phyloP scores from a whole-genome alignment of 192 early-diverging fungal genomes.

The Umbelopsis sp. region DNA sequence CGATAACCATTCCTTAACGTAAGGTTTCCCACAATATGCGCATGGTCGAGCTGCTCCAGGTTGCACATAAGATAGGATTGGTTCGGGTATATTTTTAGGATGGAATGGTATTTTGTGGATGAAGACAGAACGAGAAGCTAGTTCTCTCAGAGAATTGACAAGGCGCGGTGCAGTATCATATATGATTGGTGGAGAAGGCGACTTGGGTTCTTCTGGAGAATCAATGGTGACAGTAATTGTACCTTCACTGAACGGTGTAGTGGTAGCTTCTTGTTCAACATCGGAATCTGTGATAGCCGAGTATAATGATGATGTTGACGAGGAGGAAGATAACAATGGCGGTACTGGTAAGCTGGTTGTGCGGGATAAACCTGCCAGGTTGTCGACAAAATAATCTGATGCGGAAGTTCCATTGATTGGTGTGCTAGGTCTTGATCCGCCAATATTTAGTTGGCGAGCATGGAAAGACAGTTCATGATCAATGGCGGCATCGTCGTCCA shows the following conservation, averaged over 20 bases:
- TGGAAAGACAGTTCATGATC: constrained; percentile 36
- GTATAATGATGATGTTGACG: not conserved
- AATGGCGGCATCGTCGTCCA: constrained; percentile 35
- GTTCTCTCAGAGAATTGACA: constrained; percentile 46
- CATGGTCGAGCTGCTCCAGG: constrained; percentile 41
- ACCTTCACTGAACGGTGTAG: not conserved
- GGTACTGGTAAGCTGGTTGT: not conserved
- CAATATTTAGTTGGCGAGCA: constrained; percentile 33
- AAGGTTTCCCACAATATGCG: constrained; percentile 38
- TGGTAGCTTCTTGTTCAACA: not conserved
- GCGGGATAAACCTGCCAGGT: not conserved
- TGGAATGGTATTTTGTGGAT: constrained; percentile 27
- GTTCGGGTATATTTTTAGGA: not conserved
- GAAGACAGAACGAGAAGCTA: constrained; percentile 41
- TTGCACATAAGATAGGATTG: constrained; percentile 16
- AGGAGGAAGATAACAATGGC: not conserved
- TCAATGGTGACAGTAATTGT: not conserved
- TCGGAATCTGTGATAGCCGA: not conserved
- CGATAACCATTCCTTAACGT: constrained; percentile 57
- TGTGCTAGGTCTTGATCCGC: constrained; percentile 22
- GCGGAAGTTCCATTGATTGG: not conserved
- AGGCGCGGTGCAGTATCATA: constrained; percentile 21
- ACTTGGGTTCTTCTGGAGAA: not conserved
- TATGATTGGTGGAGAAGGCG: not conserved
- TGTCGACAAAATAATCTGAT: not conserved